Evolutionary conservation across 2,329 filamentous ascomycete genomes (phyloP).

Genomic region (Hymenoscyphus fraxineus): DNA sequence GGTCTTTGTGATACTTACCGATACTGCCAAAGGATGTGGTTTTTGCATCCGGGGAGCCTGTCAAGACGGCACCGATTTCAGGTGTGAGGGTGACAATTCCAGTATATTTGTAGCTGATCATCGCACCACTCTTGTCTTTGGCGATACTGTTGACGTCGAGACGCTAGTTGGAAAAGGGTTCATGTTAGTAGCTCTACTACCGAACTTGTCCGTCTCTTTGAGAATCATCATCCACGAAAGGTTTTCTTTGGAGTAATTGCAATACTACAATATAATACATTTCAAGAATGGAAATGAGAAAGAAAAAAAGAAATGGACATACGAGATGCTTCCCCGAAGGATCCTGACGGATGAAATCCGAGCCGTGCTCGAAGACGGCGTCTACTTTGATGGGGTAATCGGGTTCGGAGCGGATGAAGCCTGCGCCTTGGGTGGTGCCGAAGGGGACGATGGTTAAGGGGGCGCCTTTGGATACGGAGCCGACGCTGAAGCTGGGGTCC

Average conservation of each 20-base stretch:
- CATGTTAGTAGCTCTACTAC: not conserved
- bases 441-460: conserved; percentile 36
- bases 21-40: conserved; percentile 40
- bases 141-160: conserved; percentile 39
- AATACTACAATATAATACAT: too few relatives aligned
- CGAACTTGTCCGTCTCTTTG: not conserved
- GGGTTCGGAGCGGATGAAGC: conserved; percentile 37
- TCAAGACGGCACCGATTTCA: conserved; percentile 36
- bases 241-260: too few relatives aligned
- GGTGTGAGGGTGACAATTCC: conserved; percentile 38
- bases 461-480: conserved; percentile 31
- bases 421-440: conserved; percentile 17
- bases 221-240: not conserved
- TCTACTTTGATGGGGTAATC: conserved; percentile 37
- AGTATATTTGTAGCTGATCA: conserved; percentile 39
- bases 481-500: conserved; percentile 32
- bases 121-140: conserved; percentile 36
- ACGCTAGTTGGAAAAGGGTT: conserved; percentile 18
- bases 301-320: not conserved
- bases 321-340: conserved; percentile 36
- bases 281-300: not conserved
- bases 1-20: conserved; percentile 32
- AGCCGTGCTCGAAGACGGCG: conserved; percentile 39
- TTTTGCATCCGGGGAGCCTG: conserved; percentile 36
- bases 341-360: conserved; percentile 41